phyloP scores from a whole-genome alignment of 345 rosid species.

The Trapa bicornis region DNA sequence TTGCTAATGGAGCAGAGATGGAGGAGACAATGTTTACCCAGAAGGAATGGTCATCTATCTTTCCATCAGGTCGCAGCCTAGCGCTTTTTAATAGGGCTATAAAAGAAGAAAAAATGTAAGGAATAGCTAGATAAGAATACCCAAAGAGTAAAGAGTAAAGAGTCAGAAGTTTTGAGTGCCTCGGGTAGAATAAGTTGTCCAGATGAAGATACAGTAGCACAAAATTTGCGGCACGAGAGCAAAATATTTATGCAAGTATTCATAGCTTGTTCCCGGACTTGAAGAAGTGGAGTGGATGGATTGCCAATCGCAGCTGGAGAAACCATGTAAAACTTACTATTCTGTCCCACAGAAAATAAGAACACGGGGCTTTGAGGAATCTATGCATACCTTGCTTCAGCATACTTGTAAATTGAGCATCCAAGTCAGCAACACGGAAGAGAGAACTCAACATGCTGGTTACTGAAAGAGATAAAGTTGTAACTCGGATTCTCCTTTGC shows the following conservation, averaged over 20 bases:
- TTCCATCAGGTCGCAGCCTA: constrained; percentile 66
- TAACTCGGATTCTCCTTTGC: constrained; percentile 89
- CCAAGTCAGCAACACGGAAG: constrained; percentile 92
- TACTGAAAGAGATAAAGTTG: constrained; percentile 83
- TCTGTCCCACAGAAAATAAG: neutral
- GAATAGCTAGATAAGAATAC: constrained; percentile 22
- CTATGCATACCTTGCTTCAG: constrained; percentile 71
- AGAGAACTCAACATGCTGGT: constrained; percentile 77
- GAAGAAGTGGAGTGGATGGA: constrained; percentile 49
- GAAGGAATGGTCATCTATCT: constrained; percentile 80
- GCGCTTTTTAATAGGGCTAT: constrained; percentile 76
- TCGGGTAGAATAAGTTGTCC: constrained; percentile 99
- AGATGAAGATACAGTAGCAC: constrained; percentile 85
- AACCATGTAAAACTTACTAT: neutral
- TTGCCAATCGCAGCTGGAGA: constrained; percentile 57
- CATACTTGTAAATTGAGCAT: constrained; percentile 86
- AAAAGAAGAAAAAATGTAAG: neutral
- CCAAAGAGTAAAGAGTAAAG: constrained; percentile 79
- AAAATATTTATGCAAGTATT: constrained; percentile 62
- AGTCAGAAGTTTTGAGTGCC: constrained; percentile 56
- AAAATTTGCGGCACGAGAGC: constrained; percentile 78
- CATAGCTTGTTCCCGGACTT: constrained; percentile 61
- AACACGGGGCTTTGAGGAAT: neutral
- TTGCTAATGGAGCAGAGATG: constrained; percentile 58
- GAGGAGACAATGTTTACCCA: constrained; percentile 73